These are phyloP conservation scores for Daedaleopsis nitida DNA, from an alignment of 768 basidiomycete genomes.

Conservation along the genomic window DNA sequence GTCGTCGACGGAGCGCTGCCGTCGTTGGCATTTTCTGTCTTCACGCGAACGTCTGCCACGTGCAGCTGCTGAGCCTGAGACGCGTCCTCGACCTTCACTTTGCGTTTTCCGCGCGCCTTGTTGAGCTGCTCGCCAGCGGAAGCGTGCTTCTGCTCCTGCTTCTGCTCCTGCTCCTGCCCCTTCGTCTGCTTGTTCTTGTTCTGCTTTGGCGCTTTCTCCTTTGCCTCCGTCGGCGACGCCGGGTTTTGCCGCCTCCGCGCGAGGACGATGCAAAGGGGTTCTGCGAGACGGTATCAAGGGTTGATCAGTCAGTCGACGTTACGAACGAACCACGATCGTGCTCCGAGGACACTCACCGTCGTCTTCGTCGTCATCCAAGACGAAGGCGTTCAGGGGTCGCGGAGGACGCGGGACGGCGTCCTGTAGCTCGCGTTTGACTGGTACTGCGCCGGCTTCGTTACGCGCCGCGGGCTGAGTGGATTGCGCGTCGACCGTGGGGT, in stretches of 20 bases:
- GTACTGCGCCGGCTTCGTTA: not conserved
- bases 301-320: not conserved
- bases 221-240: not conserved
- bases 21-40: too few relatives aligned
- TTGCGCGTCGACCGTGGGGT: too few relatives aligned
- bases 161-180: not conserved
- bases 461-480: too few relatives aligned
- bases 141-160: not conserved
- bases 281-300: not conserved
- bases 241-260: not conserved
- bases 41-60: too few relatives aligned
- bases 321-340: not conserved
- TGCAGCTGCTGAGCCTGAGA: too few relatives aligned
- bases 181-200: not conserved
- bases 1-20: too few relatives aligned
- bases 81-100: too few relatives aligned
- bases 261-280: constrained; percentile 5
- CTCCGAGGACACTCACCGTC: not conserved
- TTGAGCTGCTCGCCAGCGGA: not conserved
- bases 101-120: too few relatives aligned
- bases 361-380: constrained; percentile 5
- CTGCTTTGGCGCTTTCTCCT: not conserved
- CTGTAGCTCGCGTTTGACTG: not conserved
- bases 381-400: not conserved
- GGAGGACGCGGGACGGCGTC: not conserved